Evolutionary conservation across 306 rosid genomes (phyloP).

Genomic region (Delonix regia): DNA sequence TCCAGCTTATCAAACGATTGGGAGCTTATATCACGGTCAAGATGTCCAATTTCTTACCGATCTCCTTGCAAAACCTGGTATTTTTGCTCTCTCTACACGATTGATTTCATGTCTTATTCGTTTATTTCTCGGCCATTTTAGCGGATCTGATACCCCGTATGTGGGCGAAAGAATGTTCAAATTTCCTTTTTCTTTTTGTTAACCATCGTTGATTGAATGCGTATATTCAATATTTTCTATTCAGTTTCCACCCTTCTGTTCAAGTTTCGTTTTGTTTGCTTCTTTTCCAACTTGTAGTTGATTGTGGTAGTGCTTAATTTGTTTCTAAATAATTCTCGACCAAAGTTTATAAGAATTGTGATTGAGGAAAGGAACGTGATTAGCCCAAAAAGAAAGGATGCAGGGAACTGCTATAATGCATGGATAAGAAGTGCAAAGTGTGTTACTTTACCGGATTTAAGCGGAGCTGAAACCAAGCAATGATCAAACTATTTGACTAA

Average conservation of each 20-base stretch:
- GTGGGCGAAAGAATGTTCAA: not conserved
- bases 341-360: not conserved
- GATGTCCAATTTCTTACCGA: slow-evolving; percentile 61
- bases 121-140: not conserved
- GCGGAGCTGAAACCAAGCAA: not conserved
- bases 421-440: not conserved
- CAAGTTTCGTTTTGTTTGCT: not conserved
- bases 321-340: not conserved
- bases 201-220: not conserved
- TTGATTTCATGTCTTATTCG: not conserved
- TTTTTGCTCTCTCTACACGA: not conserved
- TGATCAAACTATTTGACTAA: not conserved
- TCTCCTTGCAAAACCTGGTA: slow-evolving; percentile 59
- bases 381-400: not conserved
- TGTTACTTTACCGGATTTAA: not conserved
- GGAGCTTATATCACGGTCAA: slow-evolving; percentile 63
- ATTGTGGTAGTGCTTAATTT: not conserved
- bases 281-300: not conserved
- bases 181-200: not conserved
- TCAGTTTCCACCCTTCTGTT: not conserved
- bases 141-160: slow-evolving; percentile 29
- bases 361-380: not conserved
- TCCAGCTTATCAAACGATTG: slow-evolving; percentile 66
- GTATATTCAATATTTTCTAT: not conserved
- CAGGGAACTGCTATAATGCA: not conserved